phyloP scores from a whole-genome alignment of 139 green algal genomes.

The Nannochloris sp. region DNA sequence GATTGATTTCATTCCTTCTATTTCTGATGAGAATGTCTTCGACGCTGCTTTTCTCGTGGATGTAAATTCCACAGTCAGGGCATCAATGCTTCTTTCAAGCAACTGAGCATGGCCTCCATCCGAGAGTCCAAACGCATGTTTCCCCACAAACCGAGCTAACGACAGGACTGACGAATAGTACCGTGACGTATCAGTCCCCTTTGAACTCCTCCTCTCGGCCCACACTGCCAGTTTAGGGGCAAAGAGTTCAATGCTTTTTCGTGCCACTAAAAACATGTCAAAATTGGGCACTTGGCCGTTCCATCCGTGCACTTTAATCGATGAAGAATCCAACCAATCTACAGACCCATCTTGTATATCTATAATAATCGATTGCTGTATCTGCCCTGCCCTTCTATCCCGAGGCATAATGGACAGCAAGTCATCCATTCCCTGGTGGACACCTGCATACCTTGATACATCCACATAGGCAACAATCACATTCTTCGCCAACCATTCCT shows the following conservation, averaged over 20 bases:
- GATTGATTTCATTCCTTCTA: not conserved
- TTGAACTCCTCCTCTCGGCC: not conserved
- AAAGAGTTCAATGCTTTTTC: constrained; percentile 36
- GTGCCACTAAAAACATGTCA: constrained; percentile 40
- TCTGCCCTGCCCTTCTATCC: constrained; percentile 4
- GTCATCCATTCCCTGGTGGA: not conserved
- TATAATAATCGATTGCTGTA: constrained; percentile 64
- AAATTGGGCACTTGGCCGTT: constrained; percentile 67
- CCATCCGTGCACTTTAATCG: constrained; percentile 45
- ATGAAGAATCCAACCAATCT: constrained; percentile 4
- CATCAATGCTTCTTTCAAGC: constrained; percentile 48
- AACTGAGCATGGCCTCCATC: constrained; percentile 47
- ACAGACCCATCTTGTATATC: constrained; percentile 21
- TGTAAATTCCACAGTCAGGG: constrained; percentile 37
- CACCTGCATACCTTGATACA: not conserved
- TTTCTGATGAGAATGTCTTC: not conserved
- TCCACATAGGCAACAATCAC: constrained; percentile 19
- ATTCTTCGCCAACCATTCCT: constrained; percentile 29
- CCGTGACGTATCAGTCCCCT: not conserved
- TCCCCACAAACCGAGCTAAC: constrained; percentile 3
- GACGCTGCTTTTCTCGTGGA: not conserved
- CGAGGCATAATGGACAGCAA: not conserved
- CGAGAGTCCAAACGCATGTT: constrained; percentile 7
- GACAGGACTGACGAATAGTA: not conserved
- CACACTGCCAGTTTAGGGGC: not conserved